A percentile compares a stretch with the other conserved stretches of the same genome.
These are phyloP conservation scores for Hypoxylon rubiginosum DNA, from an alignment of 2,329 filamentous ascomycete species.

Conservation along the genomic window DNA sequence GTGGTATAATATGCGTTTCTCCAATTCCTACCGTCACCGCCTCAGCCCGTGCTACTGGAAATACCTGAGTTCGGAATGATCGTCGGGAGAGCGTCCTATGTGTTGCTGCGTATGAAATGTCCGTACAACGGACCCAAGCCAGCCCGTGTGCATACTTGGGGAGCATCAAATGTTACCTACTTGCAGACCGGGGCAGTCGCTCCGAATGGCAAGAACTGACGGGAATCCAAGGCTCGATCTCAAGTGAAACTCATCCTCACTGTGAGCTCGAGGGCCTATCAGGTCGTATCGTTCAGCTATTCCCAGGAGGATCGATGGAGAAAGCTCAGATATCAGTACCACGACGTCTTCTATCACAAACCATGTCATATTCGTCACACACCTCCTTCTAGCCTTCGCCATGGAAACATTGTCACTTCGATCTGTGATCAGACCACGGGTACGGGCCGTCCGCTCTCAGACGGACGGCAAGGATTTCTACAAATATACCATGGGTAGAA, in stretches of 20 bases:
- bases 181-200: neutral
- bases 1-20: slow-evolving; percentile 14
- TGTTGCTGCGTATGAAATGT: neutral
- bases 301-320: slow-evolving; percentile 1
- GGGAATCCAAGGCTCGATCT: neutral
- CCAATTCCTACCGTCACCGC: slow-evolving; percentile 11
- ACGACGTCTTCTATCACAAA: slow-evolving; percentile 11
- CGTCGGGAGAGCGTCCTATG: slow-evolving; percentile 6
- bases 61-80: slow-evolving; percentile 5
- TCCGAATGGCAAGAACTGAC: neutral
- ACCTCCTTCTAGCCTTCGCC: neutral
- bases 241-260: neutral
- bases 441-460: neutral
- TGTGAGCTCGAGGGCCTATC: neutral
- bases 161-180: neutral
- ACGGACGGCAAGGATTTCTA: neutral
- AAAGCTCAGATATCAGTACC: slow-evolving; percentile 2
- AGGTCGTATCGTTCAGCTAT: slow-evolving; percentile 1
- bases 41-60: slow-evolving; percentile 4
- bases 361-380: slow-evolving; percentile 4
- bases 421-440: neutral
- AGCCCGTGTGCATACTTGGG: neutral
- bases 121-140: slow-evolving; percentile 1
- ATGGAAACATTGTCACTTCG: slow-evolving; percentile 2
- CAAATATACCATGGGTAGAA: slow-evolving; percentile 6